Base-by-base conservation (phyloP, 805 yeast genomes). In the Jamesozyma hellenica region DNA sequence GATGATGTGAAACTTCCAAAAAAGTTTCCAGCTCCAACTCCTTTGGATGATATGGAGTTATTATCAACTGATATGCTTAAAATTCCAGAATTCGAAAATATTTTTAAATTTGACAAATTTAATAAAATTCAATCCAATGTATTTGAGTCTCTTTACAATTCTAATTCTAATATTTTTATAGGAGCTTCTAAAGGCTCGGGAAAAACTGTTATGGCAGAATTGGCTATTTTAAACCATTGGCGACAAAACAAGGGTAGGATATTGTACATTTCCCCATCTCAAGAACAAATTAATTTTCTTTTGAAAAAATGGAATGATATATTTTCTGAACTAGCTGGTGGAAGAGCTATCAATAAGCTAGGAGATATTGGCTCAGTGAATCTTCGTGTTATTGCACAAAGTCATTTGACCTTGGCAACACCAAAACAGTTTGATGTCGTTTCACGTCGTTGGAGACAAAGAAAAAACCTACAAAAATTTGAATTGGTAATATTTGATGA, bases 101-200 rank as follows among this genome's bases (percentile, higher is more conserved):
- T 67, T 1, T 81, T 68, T 19, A 56, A 55, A 1, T 77, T 79
- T 47, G 50, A 66, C 0, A 43, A 53, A 23, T 86, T 87, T 65
- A 88, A 87, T 62, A 71, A 68, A 43, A 65, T 82, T 36, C 94
- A 88, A 60, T 72, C 87, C 0, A 90, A 84, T 48, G 74, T 70
- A 0, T 82, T 82, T 56, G 72, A 72, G 7, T 41, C 77, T 0
- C 52, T 85, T 4, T 82, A 74, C 53, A 67, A 73, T 30, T 64
- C 77, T 0, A 71, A 74, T 42, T 79, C 72, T 3, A 81, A 70
- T 44, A 58, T 77, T 0, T 72, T 87, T 43, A 60, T 86, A 35
- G 92, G 94, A 2, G 67, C 79, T 18, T 64, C 90, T 0, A 79
- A 82, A 48, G 92, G 92, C 1, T 70, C 77, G 26, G 95, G 94